Conservation (phyloP, 2,329 filamentous ascomycete genomes). For the Cordyceps fumosorosea region DNA sequence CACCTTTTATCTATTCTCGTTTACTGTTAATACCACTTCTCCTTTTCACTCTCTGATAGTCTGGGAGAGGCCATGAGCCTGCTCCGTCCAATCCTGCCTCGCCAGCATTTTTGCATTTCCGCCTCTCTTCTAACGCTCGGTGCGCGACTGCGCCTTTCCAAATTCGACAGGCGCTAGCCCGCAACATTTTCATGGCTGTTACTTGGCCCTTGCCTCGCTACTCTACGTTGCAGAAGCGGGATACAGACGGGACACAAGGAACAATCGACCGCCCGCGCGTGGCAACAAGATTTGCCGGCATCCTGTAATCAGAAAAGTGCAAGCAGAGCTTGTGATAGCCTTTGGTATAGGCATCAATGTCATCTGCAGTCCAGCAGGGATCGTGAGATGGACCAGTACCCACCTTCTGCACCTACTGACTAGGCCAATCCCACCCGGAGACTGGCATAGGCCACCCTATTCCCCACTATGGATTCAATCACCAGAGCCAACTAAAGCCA, state of each 20-base stretch:
- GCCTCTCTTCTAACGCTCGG: not conserved
- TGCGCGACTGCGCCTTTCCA: not conserved
- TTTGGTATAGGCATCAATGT: not conserved
- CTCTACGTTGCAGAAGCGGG: not conserved
- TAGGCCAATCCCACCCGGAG: too few species aligned
- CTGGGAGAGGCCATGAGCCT: not conserved
- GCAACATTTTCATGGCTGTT: not conserved
- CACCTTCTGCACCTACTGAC: too few species aligned
- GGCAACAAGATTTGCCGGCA: not conserved
- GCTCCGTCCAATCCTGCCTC: not conserved
- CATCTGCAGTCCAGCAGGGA: not conserved
- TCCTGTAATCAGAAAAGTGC: not conserved
- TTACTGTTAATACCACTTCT: not conserved
- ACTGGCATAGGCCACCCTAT: too few species aligned
- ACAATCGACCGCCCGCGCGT: not conserved
- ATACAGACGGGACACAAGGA: too few species aligned
- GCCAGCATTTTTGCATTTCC: not conserved
- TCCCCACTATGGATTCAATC: too few species aligned
- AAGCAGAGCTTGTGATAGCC: not conserved
- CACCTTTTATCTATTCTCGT: not conserved
- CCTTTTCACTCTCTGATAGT: not conserved
- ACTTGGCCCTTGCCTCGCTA: not conserved
- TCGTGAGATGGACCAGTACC: not conserved
- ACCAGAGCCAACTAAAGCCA: too few species aligned
- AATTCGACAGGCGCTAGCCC: not conserved